These are phyloP conservation scores for Aspergillus novoparasiticus DNA, from an alignment of 2,329 filamentous ascomycete species.

Conservation along the genomic window DNA sequence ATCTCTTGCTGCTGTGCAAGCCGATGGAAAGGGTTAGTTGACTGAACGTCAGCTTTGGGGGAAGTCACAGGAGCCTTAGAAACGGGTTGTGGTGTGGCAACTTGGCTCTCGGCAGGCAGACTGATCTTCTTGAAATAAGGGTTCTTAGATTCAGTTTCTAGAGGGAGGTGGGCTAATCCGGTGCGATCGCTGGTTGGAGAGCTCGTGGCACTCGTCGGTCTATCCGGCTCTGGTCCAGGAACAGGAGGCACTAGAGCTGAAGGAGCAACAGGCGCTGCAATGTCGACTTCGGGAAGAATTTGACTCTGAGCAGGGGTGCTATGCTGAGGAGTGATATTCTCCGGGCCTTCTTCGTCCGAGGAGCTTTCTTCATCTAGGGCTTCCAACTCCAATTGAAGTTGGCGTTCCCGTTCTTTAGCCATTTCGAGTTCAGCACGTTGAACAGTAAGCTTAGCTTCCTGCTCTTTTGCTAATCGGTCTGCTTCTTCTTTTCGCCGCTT, in stretches of 20 bases:
- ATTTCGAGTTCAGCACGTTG: conserved; percentile 91
- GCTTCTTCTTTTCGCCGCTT: conserved; percentile 90
- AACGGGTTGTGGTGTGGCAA: conserved; percentile 48
- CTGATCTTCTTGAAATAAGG: conserved; percentile 91
- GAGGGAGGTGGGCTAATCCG: conserved; percentile 56
- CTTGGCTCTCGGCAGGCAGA: conserved; percentile 62
- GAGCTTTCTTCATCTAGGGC: conserved; percentile 73
- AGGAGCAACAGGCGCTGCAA: conserved; percentile 31
- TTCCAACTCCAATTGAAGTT: conserved; percentile 87
- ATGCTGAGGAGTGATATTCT: conserved; percentile 66
- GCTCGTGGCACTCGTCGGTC: conserved; percentile 53
- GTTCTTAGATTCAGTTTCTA: conserved; percentile 82
- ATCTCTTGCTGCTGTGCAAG: conserved; percentile 68
- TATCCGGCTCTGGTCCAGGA: conserved; percentile 48
- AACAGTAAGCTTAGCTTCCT: conserved; percentile 79
- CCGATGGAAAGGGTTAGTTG: conserved; percentile 96
- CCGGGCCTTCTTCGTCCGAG: conserved; percentile 77
- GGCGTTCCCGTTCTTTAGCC: conserved; percentile 83
- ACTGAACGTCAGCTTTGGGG: conserved; percentile 57
- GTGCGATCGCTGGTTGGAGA: conserved; percentile 54
- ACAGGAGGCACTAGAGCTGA: conserved; percentile 30
- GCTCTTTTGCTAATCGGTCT: conserved; percentile 81
- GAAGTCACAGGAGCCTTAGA: conserved; percentile 42
- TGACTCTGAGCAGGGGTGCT: conserved; percentile 62
- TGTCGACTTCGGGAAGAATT: conserved; percentile 47